A percentile compares a stretch with the other conserved stretches of the same genome.
Evolutionary conservation across 2,329 filamentous ascomycete species (phyloP).

Genomic region (Penicillium sp.): DNA sequence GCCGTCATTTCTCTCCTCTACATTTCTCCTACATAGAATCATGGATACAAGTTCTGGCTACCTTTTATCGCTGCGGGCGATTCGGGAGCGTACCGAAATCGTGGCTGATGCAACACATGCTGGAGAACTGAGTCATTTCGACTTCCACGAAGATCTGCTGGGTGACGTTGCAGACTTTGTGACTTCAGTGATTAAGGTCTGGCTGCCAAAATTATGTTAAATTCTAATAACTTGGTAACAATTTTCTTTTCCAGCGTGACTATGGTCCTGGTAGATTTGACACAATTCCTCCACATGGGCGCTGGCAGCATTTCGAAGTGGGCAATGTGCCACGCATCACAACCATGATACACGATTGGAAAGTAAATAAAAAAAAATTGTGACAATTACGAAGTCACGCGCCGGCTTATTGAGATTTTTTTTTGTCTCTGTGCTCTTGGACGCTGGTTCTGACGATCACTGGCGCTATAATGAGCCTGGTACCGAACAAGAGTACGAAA

Average conservation of each 20-base stretch:
- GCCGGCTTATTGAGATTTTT: slow-evolving; percentile 59
- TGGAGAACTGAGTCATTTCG: slow-evolving; percentile 4
- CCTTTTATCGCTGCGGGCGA: not conserved
- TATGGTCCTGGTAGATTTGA: slow-evolving; percentile 7
- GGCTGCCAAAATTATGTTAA: not conserved
- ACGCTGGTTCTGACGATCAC: slow-evolving; percentile 29
- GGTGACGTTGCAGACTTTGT: slow-evolving; percentile 5
- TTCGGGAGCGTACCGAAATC: slow-evolving; percentile 1
- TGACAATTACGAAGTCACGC: slow-evolving; percentile 40
- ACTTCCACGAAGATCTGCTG: not conserved
- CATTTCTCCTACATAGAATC: too few relatives aligned
- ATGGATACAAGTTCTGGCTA: not conserved
- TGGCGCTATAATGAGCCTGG: slow-evolving; percentile 1
- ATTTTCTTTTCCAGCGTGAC: not conserved
- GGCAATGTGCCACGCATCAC: slow-evolving; percentile 50
- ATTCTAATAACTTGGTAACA: not conserved
- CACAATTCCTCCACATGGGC: slow-evolving; percentile 27
- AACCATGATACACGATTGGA: slow-evolving; percentile 44
- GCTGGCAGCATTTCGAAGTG: slow-evolving; percentile 62
- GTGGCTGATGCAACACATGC: not conserved
- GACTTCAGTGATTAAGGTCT: slow-evolving; percentile 1
- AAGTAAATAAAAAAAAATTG: slow-evolving; percentile 34
- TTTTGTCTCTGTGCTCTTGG: slow-evolving; percentile 57
- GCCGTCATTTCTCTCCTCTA: too few relatives aligned
- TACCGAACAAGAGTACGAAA: slow-evolving; percentile 24